A percentile compares a stretch with the other conserved stretches of the same genome.
These are phyloP conservation scores for peach (Prunus persica) DNA, from an alignment of 306 rosid genomes.

Conservation along the genomic window Prunus_persica_NCBIv2 NC_034009.1:47560001-47560500, in stretches of 20 bases:
- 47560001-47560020: neutral
- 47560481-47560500: conserved; percentile 51
- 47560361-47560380: neutral
- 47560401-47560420: conserved; percentile 73
- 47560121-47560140: too few species aligned
- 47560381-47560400: conserved; percentile 13
- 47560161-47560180: neutral
- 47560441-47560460: conserved; percentile 66
- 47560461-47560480: conserved; percentile 77
- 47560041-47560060: neutral
- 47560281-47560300: neutral
- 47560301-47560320: neutral
- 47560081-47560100: neutral
- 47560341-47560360: neutral
- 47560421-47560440: conserved; percentile 75
- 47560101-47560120: neutral
- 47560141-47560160: neutral
- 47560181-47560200: neutral
- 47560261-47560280: neutral
- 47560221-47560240: neutral
- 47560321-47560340: neutral
- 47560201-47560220: neutral
- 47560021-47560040: neutral
- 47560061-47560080: neutral
- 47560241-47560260: neutral